Percentiles rank a stretch among this genome's conserved stretches.
Evolutionary conservation across 1,139 yeast species (phyloP).

Genomic region (Debaryomyces psychrophilus): DNA sequence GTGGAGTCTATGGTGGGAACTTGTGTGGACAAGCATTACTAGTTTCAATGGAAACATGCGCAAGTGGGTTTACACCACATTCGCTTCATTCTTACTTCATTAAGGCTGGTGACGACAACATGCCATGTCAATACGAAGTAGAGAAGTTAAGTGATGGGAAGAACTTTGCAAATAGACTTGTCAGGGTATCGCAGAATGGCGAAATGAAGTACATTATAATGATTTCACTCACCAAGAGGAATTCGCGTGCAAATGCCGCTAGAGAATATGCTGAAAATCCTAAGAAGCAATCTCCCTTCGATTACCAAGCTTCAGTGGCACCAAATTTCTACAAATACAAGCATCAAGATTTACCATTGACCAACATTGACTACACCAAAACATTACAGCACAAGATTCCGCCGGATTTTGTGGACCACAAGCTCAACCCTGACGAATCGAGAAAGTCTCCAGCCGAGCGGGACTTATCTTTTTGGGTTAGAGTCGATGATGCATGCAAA

Average conservation of each 20-base stretch:
- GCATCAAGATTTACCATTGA: constrained; percentile 25
- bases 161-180: constrained; percentile 36
- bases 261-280: constrained; percentile 21
- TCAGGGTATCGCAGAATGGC: constrained; percentile 33
- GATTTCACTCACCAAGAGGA: constrained; percentile 37
- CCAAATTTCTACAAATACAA: constrained; percentile 30
- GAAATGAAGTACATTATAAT: constrained; percentile 36
- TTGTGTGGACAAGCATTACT: constrained; percentile 45
- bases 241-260: constrained; percentile 23
- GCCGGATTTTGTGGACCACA: constrained; percentile 27
- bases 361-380: constrained; percentile 22
- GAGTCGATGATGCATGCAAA: constrained; percentile 28
- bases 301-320: constrained; percentile 36
- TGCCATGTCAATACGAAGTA: constrained; percentile 34
- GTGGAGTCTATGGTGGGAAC: constrained; percentile 49
- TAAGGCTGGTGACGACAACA: constrained; percentile 37
- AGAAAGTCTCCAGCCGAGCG: constrained; percentile 33
- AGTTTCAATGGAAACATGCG: constrained; percentile 37
- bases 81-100: constrained; percentile 47
- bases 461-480: constrained; percentile 36
- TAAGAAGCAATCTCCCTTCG: constrained; percentile 31
- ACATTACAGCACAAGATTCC: constrained; percentile 33
- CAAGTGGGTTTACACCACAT: constrained; percentile 42
- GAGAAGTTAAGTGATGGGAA: constrained; percentile 37
- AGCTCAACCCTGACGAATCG: constrained; percentile 22